These are phyloP conservation scores for Erigeron philadelphicus DNA, from an alignment of 140 eudicot species.

Conservation along the genomic window DNA sequence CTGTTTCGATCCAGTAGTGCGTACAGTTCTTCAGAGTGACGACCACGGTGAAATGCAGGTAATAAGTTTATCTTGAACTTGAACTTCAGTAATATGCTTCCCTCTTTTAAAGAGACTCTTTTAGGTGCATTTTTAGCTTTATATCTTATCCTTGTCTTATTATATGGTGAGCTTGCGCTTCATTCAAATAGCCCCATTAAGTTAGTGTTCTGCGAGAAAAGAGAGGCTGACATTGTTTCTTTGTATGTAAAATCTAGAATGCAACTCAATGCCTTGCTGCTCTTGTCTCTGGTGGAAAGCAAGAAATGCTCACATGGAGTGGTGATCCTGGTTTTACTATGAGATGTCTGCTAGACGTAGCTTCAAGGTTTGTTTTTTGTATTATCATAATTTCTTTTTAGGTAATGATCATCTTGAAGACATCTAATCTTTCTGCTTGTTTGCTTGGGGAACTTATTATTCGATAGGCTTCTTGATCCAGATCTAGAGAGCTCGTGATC, in stretches of 20 bases:
- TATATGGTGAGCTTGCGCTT: no score
- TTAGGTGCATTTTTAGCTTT: neutral
- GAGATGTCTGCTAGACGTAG: conserved; percentile 94
- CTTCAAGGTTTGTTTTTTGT: conserved; percentile 60
- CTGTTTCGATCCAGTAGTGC: conserved; percentile 66
- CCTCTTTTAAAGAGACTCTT: neutral
- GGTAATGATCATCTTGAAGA: neutral
- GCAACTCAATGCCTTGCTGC: conserved; percentile 97
- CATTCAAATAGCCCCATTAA: neutral
- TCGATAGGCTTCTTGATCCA: conserved; percentile 82
- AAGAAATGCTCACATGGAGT: conserved; percentile 76
- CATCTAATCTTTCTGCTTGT: conserved; percentile 15
- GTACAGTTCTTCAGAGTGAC: conserved; percentile 69
- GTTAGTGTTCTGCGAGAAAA: neutral
- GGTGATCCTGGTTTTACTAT: conserved; percentile 84
- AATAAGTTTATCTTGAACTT: conserved; percentile 13
- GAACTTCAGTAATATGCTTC: neutral
- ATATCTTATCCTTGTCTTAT: neutral
- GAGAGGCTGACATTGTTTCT: no score
- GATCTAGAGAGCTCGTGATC: conserved; percentile 92
- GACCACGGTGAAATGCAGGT: conserved; percentile 99
- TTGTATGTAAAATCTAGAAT: conserved; percentile 42
- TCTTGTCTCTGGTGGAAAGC: conserved; percentile 72
- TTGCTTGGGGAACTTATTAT: conserved; percentile 1
- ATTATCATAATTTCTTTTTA: neutral